Conservation (phyloP, 768 basidiomycete genomes). For the Strobilomyces echinocephalus region DNA sequence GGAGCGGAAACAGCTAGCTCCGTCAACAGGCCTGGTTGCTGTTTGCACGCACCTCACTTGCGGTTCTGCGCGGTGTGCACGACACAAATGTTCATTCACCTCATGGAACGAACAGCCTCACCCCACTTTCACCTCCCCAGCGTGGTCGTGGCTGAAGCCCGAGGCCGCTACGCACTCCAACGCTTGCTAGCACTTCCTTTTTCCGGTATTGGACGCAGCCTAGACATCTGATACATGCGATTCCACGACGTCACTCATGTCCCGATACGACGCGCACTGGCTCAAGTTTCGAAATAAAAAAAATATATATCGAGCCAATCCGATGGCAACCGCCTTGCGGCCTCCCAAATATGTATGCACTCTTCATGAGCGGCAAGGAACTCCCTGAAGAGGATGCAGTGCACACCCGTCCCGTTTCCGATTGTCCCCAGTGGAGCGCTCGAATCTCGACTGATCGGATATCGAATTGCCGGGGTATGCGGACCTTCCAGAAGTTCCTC, state of each 20-base stretch:
- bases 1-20: slow-evolving; percentile 18
- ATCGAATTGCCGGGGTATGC: slow-evolving; percentile 27
- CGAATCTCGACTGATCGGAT: slow-evolving; percentile 31
- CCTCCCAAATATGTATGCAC: background rate
- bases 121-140: background rate
- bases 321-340: slow-evolving; percentile 7
- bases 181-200: slow-evolving; percentile 3
- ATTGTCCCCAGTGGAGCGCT: slow-evolving; percentile 18
- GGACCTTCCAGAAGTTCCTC: slow-evolving; percentile 25
- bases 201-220: slow-evolving; percentile 6
- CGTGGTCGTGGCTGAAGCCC: slow-evolving; percentile 2
- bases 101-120: slow-evolving; percentile 22
- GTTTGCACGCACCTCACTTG: slow-evolving; percentile 20
- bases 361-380: slow-evolving; percentile 9
- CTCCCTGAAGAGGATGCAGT: slow-evolving; percentile 17
- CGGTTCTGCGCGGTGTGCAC: slow-evolving; percentile 6
- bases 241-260: slow-evolving; percentile 6
- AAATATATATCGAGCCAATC: background rate
- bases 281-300: slow-evolving; percentile 2
- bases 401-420: slow-evolving; percentile 7
- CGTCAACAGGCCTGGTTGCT: slow-evolving; percentile 6
- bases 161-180: slow-evolving; percentile 8
- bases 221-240: slow-evolving; percentile 18
- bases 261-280: slow-evolving; percentile 7
- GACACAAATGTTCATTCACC: slow-evolving; percentile 19